Evolutionary conservation across 257 asterid species (phyloP), one percentile per base, ranked within the genome.

Genomic region (Ophiorrhiza pumila): DNA sequence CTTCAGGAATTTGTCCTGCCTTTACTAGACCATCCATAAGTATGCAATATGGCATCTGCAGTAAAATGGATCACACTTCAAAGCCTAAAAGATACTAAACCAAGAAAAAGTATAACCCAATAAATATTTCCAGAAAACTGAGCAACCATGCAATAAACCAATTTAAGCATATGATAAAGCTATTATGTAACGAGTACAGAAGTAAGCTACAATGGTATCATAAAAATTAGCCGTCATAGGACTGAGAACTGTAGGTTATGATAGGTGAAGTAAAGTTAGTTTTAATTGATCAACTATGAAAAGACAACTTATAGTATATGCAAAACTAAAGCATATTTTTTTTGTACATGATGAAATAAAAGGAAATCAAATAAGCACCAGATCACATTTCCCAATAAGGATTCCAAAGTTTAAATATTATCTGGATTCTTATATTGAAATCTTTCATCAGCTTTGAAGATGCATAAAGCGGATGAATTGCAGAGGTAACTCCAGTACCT

Each of bases 21-120:
- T 94, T 94, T 53, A 86, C 96, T 52, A 91, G 89, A 72, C 97
- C 98, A 85, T 94, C 98, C 95, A 91, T 91, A 80, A 94, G 88
- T 76, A 90, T 77, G 83, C 97, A 94, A 78, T 88, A 94, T 50
- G 97, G 96, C 93, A 90, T 88, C 97, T 93, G 94, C 86, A 80
- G 70, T 45, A 39, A 75, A 74, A 56, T 70, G 55, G 50, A 41
- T 71, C 49, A 75, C 79, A 73, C 68, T 58, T 34, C 20, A 61
- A 58, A 82, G 10, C 29, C 58, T 14, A 22, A 37, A 53, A 12
- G 39, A 69, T 20, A 69, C 18, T 65, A 20, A 69, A 69, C 11
- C 39, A 35, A 69, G 8, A 13, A 37, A 23, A 34, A 25, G 14
- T 7, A 10, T 15, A 22, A 50, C 17, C 42, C 25, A 7, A 35